A percentile compares a stretch with the other conserved stretches of the same genome.
These are phyloP conservation scores for Fonsecaea monophora DNA, from an alignment of 2,329 filamentous ascomycete genomes.

Conservation along the genomic window DNA sequence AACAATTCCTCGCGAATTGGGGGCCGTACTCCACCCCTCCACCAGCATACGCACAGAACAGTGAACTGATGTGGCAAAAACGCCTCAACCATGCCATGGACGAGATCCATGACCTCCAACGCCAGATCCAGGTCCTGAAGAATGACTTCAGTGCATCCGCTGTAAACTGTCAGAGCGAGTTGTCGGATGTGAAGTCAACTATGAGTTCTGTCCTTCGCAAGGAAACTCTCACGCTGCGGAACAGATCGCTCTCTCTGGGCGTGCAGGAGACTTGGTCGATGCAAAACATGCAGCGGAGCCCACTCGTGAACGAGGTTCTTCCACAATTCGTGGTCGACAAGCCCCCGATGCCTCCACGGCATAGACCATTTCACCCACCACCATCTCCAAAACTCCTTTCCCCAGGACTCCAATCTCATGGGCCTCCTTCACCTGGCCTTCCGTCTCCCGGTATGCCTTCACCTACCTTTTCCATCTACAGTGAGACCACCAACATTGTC, in stretches of 20 bases:
- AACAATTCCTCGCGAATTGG: slow-evolving; percentile 24
- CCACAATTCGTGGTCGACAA: slow-evolving; percentile 16
- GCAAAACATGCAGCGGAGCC: slow-evolving; percentile 22
- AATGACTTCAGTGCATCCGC: slow-evolving; percentile 32
- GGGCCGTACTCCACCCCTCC: slow-evolving; percentile 25
- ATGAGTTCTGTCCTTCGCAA: slow-evolving; percentile 37
- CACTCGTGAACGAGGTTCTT: slow-evolving; percentile 33
- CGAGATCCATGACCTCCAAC: slow-evolving; percentile 37
- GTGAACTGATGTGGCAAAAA: slow-evolving; percentile 37
- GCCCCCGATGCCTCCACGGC: neutral
- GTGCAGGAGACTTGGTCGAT: slow-evolving; percentile 28
- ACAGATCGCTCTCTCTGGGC: slow-evolving; percentile 22
- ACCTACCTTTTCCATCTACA: slow-evolving; percentile 30
- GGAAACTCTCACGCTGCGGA: slow-evolving; percentile 31
- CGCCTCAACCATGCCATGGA: slow-evolving; percentile 37
- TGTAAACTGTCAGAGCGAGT: slow-evolving; percentile 31
- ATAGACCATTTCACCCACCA: neutral
- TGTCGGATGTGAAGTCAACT: slow-evolving; percentile 35
- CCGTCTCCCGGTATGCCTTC: slow-evolving; percentile 31
- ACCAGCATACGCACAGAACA: slow-evolving; percentile 31
- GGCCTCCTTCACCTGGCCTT: slow-evolving; percentile 23
- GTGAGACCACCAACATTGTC: slow-evolving; percentile 31
- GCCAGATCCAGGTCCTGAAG: slow-evolving; percentile 32
- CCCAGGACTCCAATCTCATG: slow-evolving; percentile 12
- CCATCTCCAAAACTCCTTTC: slow-evolving; percentile 11